Percentiles rank a stretch among this genome's conserved stretches.
phyloP scores from a whole-genome alignment of 2,329 filamentous ascomycete species.

The Trematosphaeria pertusa region DNA sequence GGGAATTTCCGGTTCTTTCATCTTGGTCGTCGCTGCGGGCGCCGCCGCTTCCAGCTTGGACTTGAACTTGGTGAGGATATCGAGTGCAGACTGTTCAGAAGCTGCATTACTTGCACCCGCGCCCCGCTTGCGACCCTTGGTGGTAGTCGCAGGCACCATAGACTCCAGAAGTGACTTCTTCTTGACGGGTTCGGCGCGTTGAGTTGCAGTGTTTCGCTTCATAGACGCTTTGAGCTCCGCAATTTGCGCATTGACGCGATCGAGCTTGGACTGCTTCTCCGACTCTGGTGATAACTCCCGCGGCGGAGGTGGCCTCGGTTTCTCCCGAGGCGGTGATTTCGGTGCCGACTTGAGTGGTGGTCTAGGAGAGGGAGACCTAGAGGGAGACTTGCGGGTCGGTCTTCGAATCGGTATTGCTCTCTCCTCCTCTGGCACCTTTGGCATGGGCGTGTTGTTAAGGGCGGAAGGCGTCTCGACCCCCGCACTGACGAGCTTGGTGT shows the following conservation, averaged over 20 bases:
- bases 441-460: slow-evolving; percentile 31
- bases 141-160: slow-evolving; percentile 76
- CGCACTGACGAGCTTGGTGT: slow-evolving; percentile 71
- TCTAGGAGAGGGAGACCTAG: slow-evolving; percentile 33
- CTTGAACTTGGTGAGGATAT: slow-evolving; percentile 80
- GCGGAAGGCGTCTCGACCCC: slow-evolving; percentile 51
- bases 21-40: slow-evolving; percentile 46
- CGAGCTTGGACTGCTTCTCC: slow-evolving; percentile 57
- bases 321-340: slow-evolving; percentile 21
- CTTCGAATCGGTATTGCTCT: slow-evolving; percentile 44
- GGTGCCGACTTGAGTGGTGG: slow-evolving; percentile 17
- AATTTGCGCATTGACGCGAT: slow-evolving; percentile 80
- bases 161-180: slow-evolving; percentile 71
- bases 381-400: slow-evolving; percentile 30
- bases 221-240: slow-evolving; percentile 82
- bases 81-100: slow-evolving; percentile 63
- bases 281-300: slow-evolving; percentile 50
- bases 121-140: slow-evolving; percentile 73
- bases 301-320: slow-evolving; percentile 33
- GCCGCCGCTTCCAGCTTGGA: slow-evolving; percentile 66
- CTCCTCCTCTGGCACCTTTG: slow-evolving; percentile 25
- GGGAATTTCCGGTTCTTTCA: slow-evolving; percentile 29
- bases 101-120: slow-evolving; percentile 65
- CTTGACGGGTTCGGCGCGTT: slow-evolving; percentile 48
- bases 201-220: slow-evolving; percentile 64